Percentiles rank a stretch among this genome's conserved stretches.
Evolutionary conservation across 106 monocot species (phyloP).

Genomic region (Alisma plantagoaquatica): DNA sequence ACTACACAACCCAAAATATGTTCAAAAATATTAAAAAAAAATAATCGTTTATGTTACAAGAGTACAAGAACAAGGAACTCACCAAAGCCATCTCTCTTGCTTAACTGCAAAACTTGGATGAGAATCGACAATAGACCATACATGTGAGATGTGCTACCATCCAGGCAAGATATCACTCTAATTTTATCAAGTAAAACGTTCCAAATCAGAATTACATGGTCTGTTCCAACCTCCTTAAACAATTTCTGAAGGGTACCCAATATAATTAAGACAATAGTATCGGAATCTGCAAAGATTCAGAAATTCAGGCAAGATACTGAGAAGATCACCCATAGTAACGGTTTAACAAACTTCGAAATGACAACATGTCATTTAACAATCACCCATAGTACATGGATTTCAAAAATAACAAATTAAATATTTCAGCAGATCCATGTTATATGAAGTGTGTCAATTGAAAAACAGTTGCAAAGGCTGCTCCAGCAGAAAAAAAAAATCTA

Average conservation of each 20-base stretch:
- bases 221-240: conserved; percentile 32
- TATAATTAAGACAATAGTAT: conserved; percentile 37
- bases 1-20: conserved; percentile 1
- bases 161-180: not conserved
- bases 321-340: too few species aligned
- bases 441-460: too few species aligned
- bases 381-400: too few species aligned
- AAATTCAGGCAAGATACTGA: not conserved
- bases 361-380: too few species aligned
- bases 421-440: too few species aligned
- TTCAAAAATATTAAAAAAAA: not conserved
- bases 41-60: not conserved
- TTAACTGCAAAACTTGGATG: conserved; percentile 7
- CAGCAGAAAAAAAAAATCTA: too few species aligned
- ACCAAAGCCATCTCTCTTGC: not conserved
- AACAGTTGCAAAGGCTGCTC: too few species aligned
- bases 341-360: too few species aligned
- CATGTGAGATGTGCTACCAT: conserved; percentile 8
- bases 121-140: conserved; percentile 49
- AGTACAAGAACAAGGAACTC: not conserved
- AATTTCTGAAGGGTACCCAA: conserved; percentile 42
- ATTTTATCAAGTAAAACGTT: conserved; percentile 40
- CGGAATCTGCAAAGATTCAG: conserved; percentile 21
- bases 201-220: conserved; percentile 42
- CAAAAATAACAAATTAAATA: too few species aligned